These are phyloP conservation scores for Hapsidospora chrysogenum DNA, from an alignment of 495 filamentous ascomycete genomes.

Conservation along the genomic window DNA sequence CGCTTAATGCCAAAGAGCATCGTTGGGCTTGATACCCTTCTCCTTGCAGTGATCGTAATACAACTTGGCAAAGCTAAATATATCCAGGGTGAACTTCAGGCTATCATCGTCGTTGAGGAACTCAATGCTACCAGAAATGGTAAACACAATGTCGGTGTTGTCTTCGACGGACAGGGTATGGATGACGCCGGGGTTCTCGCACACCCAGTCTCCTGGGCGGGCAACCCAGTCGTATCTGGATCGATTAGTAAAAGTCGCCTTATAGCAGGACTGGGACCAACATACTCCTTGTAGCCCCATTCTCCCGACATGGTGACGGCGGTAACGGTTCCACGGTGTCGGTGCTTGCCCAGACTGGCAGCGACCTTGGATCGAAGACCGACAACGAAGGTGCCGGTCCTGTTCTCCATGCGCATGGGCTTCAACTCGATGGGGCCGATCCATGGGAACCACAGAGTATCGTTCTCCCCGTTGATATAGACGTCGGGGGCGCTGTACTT, in stretches of 20 bases:
- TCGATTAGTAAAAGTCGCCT: slow-evolving; percentile 1
- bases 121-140: slow-evolving; percentile 2
- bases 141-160: slow-evolving; percentile 3
- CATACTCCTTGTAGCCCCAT: slow-evolving; percentile 4
- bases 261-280: neutral
- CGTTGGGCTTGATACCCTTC: slow-evolving; percentile 3
- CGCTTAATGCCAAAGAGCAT: slow-evolving; percentile 2
- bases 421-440: slow-evolving; percentile 3
- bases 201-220: slow-evolving; percentile 2
- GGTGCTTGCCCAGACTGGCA: slow-evolving; percentile 3
- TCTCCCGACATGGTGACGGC: slow-evolving; percentile 3
- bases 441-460: slow-evolving; percentile 2
- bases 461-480: slow-evolving; percentile 2
- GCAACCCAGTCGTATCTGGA: slow-evolving; percentile 3
- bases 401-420: slow-evolving; percentile 3
- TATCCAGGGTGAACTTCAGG: slow-evolving; percentile 3
- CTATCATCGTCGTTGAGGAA: slow-evolving; percentile 3
- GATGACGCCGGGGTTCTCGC: slow-evolving; percentile 2
- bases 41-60: slow-evolving; percentile 3
- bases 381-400: slow-evolving; percentile 3
- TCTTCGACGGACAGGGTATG: slow-evolving; percentile 3
- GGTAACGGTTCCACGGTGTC: slow-evolving; percentile 3
- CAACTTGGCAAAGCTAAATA: slow-evolving; percentile 3
- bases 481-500: slow-evolving; percentile 2
- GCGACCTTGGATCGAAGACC: slow-evolving; percentile 2